These are phyloP conservation scores for Endoconidiophora laricicola DNA, from an alignment of 2,329 filamentous ascomycete species.

Conservation along the genomic window DNA sequence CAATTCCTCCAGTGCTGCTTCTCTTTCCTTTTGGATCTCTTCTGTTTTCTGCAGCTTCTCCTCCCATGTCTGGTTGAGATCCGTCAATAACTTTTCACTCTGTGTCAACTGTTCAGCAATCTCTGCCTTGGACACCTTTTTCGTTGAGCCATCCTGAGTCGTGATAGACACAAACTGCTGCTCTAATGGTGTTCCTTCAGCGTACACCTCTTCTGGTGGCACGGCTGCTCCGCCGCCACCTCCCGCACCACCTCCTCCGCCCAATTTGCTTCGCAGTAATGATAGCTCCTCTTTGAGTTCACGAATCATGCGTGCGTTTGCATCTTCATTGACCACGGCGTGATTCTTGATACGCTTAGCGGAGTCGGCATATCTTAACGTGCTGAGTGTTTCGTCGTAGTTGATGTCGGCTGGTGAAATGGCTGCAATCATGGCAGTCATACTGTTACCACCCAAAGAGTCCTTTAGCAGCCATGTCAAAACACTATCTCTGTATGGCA, in stretches of 20 bases:
- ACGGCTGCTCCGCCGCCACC: conserved; percentile 31
- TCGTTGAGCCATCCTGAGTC: conserved; percentile 65
- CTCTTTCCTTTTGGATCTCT: conserved; percentile 91
- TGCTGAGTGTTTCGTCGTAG: conserved; percentile 93
- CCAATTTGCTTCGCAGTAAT: conserved; percentile 71
- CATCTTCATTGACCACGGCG: conserved; percentile 96
- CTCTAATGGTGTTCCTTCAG: conserved; percentile 79
- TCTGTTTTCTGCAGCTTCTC: conserved; percentile 90
- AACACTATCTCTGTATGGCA: conserved; percentile 93
- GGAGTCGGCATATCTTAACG: conserved; percentile 87
- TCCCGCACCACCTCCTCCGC: conserved; percentile 32
- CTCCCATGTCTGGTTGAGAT: conserved; percentile 98
- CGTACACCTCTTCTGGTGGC: conserved; percentile 67
- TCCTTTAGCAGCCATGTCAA: conserved; percentile 95
- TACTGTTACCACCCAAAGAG: conserved; percentile 91
- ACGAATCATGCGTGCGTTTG: conserved; percentile 95
- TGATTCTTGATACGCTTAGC: conserved; percentile 99
- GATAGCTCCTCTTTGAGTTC: conserved; percentile 91
- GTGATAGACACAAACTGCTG: conserved; percentile 95
- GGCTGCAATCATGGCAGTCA: conserved; percentile 99
- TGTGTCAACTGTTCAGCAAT: conserved; percentile 93
- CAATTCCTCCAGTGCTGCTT: conserved; percentile 84
- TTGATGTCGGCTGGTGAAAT: conserved; percentile 98
- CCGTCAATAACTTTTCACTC: conserved; percentile 87
- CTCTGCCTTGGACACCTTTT: conserved; percentile 95